These are phyloP conservation scores for Blastomyces emzantsi DNA, from an alignment of 2,329 filamentous ascomycete species.

Conservation along the genomic window DNA sequence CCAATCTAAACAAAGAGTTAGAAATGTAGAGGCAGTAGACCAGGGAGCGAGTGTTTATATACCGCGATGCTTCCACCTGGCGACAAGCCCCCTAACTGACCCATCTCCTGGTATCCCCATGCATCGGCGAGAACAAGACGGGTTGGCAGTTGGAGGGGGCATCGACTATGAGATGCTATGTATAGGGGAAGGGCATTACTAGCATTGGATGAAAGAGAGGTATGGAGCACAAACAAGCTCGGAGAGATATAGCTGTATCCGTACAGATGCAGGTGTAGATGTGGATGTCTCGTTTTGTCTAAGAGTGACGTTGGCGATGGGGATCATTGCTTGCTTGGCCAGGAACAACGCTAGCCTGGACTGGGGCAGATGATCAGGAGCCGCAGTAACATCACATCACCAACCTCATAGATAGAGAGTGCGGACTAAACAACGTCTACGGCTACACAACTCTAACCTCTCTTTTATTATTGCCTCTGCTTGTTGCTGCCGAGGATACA, in stretches of 20 bases:
- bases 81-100: conserved; percentile 64
- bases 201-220: background rate
- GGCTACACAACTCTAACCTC: background rate
- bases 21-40: background rate
- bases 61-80: conserved; percentile 69
- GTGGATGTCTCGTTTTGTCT: background rate
- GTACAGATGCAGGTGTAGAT: background rate
- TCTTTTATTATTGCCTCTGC: background rate
- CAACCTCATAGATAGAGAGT: background rate
- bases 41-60: conserved; percentile 21
- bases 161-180: conserved; percentile 1
- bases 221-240: background rate
- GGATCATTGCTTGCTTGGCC: background rate
- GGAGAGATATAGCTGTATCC: background rate
- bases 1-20: conserved; percentile 57
- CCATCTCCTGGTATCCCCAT: conserved; percentile 46
- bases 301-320: background rate
- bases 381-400: background rate
- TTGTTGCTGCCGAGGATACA: background rate
- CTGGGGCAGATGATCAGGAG: background rate
- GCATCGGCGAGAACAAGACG: conserved; percentile 25
- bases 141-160: conserved; percentile 34
- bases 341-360: conserved; percentile 1
- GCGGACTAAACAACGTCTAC: background rate
- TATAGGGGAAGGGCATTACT: background rate